Base-by-base conservation (phyloP, 2,329 filamentous ascomycete species). In the Penicillium janthinellum region DNA sequence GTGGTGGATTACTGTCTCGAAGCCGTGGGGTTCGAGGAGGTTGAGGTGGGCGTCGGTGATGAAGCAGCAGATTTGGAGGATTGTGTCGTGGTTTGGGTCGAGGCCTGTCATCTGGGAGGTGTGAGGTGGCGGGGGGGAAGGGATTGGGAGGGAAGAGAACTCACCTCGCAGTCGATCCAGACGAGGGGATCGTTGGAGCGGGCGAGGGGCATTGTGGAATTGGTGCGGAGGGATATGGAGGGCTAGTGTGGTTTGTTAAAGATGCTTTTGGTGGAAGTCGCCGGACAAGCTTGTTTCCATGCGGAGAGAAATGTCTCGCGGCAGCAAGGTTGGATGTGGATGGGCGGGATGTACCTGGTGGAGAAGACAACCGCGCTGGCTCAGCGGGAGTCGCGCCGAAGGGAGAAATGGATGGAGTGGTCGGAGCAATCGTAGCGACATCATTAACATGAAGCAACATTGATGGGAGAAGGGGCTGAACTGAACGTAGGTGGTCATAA, bases 1-100 rank as follows among this genome's bases (percentile, higher is more conserved):
- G 69, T 91, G 90, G 73, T 94, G 89, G 59, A 99, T 84, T 48
- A 94, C 82, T 31, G 85, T 85, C 71, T 96, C 91, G 82, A 90
- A 96, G 66, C 94, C 94, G 35, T 83, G 75, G 25, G 87, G 80
- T 61, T 96, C 92, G 28, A 96, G 78, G 37, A 96, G 75, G 58
- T 90, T 84, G 20, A 99, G 85, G 62, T 92, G 82, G 55, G 87
- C 84, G 67, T 93, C 90, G 7, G 95, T 99, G 73, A 99, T 86
- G 77, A 96, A 89, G 79, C 93, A 97, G 76, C 90, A 94, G 58
- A 98, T 90, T 70, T 96, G 92, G 71, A 98, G 87, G 71, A 98
- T 95, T 57, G 88, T 88, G 72, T 98, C 94, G 35, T 81, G 86
- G 60, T 90, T 85, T 1, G 88, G 83, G 75, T 96, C 83, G 7